Base-by-base conservation (phyloP, 352 stramenopile genomes). In the Plasmopara muralis region DNA sequence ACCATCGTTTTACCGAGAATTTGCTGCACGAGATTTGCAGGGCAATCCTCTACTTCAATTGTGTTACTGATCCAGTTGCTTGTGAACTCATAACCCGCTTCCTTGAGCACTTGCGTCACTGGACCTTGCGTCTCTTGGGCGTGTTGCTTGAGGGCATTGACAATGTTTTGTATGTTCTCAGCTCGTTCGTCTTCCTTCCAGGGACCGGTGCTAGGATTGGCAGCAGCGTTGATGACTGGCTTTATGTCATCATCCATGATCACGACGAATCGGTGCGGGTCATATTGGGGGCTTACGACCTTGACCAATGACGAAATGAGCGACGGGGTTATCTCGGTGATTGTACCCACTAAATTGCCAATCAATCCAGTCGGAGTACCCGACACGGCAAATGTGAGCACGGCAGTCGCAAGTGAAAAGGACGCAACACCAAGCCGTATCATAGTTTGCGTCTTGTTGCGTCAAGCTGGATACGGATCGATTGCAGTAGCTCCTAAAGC, bases 61-160 rank as follows among this genome's bases (percentile, higher is more conserved):
- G 64, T 64, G 64, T 74, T 75, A 43, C n/a, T 65, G 56, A 78
- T 72, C 69, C 69, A 78, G 33, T 57, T 38, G 20, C 31, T 55
- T 15, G 50, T 38, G 37, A 51, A 68, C 9, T 46, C 9, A 10
- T 62, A n/a, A 0, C 44, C 55, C 2, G 31, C 9, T 14, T 8
- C 1, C 14, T 1, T 6, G 15, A 72, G 49, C 4, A 72, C n/a
- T 9, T 57, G 14, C 8, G 48, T 29, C 29, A 71, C 34, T 0
- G 54, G 43, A 13, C 18, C 39, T 58, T 68, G 60, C 8, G 2
- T 45, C 0, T 43, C 0, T 13, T 55, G 16, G 2, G 60, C 41
- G 30, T 67, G 31, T 7, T 47, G 16, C 35, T 69, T 29, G 20
- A 72, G 60, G 20, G 49, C 56, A 25, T 35, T 18, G 15, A 67